Evolutionary conservation across 2,329 filamentous ascomycete genomes (phyloP), one percentile per base, ranked within the genome.

Genomic region (Davidsoniella eucalypti): DNA sequence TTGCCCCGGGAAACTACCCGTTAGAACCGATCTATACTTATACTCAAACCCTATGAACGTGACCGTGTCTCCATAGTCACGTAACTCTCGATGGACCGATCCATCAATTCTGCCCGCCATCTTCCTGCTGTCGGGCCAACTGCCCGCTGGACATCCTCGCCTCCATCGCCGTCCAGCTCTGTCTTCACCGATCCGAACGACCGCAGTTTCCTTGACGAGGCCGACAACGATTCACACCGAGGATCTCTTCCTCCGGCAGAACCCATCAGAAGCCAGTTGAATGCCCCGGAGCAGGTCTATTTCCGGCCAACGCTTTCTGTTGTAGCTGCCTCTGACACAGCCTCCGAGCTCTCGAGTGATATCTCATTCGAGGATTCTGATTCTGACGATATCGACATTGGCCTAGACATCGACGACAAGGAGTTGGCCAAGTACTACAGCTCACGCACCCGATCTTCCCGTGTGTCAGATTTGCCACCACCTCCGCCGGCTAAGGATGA

Each of bases 401-500:
- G 40, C 23, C 21, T 40, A 18, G 46, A 48, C 3, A 29, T 36
- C 18, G 40, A 48, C 18, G 39, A 48, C 17, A 25, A 44, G 21
- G 39, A 29, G 2, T 44, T 26, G 8, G 25, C 40, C 10, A 33
- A 33, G 29, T 33, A 33, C 29, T 9, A 33, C 12, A 33, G 29
- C 12, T 5, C 29, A 33, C 29, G 29, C 8, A 33, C 29, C 29
- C 29, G 29, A 33, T 33, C 12, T 33, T n/a, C 12, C 21, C 33
- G 41, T 4, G 42, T 33, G 12, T 46, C 42, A 7, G 47, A 50
- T 40, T 18, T 52, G 4, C 52, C 52, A 26, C 50, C 50, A 33
- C 52, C 52, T 8, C 44, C 47, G 6, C 52, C 52, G 3, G 45
- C 50, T 4, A 54, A 54, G 40, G 52, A 54, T 23, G 41, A 44